Evolutionary conservation across 306 rosid genomes (phyloP).

Genomic region (Acmispon strigosus): DNA sequence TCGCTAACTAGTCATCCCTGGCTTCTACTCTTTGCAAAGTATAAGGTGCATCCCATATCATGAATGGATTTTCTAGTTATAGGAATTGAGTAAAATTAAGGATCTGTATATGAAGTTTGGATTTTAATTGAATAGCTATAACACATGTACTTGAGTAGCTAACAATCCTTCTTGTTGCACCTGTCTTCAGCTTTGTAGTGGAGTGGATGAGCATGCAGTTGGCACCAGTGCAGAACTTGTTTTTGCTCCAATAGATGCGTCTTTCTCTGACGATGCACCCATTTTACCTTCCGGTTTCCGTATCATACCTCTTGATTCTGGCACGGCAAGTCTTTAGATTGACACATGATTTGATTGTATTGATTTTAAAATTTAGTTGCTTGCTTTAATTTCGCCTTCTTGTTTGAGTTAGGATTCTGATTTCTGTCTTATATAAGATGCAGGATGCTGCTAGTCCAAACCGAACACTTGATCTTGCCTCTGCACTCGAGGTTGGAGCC

Average conservation of each 20-base stretch:
- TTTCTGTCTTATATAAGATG: neutral
- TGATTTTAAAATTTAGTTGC: neutral
- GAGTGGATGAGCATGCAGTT: slow-evolving; percentile 82
- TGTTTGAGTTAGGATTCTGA: slow-evolving; percentile 1
- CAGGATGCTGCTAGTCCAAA: slow-evolving; percentile 84
- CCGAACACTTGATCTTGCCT: slow-evolving; percentile 96
- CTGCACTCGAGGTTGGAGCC: slow-evolving; percentile 88
- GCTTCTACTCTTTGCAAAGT: neutral
- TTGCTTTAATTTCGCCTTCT: neutral
- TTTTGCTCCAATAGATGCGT: slow-evolving; percentile 97
- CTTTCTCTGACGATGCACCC: slow-evolving; percentile 96
- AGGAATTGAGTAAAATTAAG: neutral
- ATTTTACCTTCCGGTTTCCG: slow-evolving; percentile 94
- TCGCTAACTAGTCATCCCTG: neutral
- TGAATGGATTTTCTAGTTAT: neutral
- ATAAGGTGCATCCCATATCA: neutral
- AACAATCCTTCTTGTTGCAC: slow-evolving; percentile 20
- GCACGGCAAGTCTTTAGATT: slow-evolving; percentile 35
- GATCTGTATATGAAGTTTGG: neutral
- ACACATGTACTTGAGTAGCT: neutral
- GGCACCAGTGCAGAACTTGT: slow-evolving; percentile 87
- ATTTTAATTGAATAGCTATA: neutral
- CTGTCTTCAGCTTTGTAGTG: slow-evolving; percentile 69
- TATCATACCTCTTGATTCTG: slow-evolving; percentile 83
- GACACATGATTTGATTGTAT: neutral